Base-by-base conservation (phyloP, 169 alveolate genomes). In the Plasmodium falciparum region DNA sequence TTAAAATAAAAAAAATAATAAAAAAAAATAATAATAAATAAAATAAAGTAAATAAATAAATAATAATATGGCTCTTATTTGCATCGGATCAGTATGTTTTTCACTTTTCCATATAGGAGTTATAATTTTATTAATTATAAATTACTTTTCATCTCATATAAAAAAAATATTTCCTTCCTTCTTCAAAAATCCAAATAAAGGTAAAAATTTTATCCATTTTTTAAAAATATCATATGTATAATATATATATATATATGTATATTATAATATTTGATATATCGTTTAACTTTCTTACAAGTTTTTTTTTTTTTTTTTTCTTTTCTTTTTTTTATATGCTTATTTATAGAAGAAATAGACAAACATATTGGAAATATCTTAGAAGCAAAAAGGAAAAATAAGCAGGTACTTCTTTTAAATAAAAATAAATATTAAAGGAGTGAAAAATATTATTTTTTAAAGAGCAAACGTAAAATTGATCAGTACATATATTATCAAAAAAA, bases 51-150 rank as follows among this genome's bases (percentile, higher is more conserved):
- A 29, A 29, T 29, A 29, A 29, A 29, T 29, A 29, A 29, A 29
- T 29, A 29, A 29, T 29, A 29, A 29, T 11, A 54, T 80, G 90
- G 90, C 90, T 12, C 73, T 80, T 17, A 80, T 80, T 56, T 80
- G 90, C 33, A 80, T 80, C 47, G 90, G 90, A 12, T 80, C 90
- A 3, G 83, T 80, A 63, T 80, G 90, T 33, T 80, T 80, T 80
- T 80, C 90, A 24, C 43, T 80, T n/a, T 73, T 80, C 17, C 90
- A 80, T 15, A 74, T 80, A 24, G 90, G 80, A 11, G 43, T 62
- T 26, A 26, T 80, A 33, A 50, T 80, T 54, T 54, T 80, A 20
- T 43, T 80, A 24, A 56, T 66, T 24, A 13, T 80, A 13, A 80
- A 80, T 80, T 80, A 43, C 26, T 80, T 80, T 71, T 80, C 67